Evolutionary conservation across 768 basidiomycete species (phyloP), one percentile per base, ranked within the genome.

Genomic region (Boletellus emodensis): DNA sequence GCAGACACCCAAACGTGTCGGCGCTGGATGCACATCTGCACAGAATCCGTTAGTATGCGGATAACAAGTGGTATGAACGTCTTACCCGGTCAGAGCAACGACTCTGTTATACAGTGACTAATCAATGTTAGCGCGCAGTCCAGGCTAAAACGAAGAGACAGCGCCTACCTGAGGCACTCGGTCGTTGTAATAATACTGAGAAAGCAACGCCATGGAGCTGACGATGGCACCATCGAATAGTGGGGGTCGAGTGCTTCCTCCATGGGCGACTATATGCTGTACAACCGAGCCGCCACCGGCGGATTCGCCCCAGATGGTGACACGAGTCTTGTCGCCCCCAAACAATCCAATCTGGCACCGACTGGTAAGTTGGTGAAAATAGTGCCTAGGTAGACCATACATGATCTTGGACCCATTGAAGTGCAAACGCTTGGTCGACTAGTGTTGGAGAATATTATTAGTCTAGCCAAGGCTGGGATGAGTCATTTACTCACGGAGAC

Each of bases 1-100:
- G 73, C 11, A 80, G 63, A 50, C 79, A 80, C 0, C 54, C 51
- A 4, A 79, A 59, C 2, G 70, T 68, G 42, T 77, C 64, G 3
- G 47, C 24, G 1, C 66, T 59, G 6, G 61, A 55, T 3, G 63
- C 32, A 46, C 77, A 79, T 18, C 76, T 59, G 12, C 18, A 34
- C 4, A 12, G 6, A 44, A 32, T n/a, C 26, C 3, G 14, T 49
- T 18, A 45, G 11, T 28, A 22, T 6, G 14, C 57, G 61, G 9
- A 11, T 12, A n/a, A 5, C 42, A 57, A 44, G 9, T 1, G 30
- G 34, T 44, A 26, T 11, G 22, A 7, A 15, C 34, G 10, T 32
- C 48, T 36, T 39, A 66, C 64, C 56, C 52, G 0, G 61, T 52
- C 24, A 44, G 26, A 26, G 39, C 11, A 18, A 36, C 49, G n/a